Base-by-base conservation (phyloP, 129 eudicot species). In the Flaveria bidentis region DNA sequence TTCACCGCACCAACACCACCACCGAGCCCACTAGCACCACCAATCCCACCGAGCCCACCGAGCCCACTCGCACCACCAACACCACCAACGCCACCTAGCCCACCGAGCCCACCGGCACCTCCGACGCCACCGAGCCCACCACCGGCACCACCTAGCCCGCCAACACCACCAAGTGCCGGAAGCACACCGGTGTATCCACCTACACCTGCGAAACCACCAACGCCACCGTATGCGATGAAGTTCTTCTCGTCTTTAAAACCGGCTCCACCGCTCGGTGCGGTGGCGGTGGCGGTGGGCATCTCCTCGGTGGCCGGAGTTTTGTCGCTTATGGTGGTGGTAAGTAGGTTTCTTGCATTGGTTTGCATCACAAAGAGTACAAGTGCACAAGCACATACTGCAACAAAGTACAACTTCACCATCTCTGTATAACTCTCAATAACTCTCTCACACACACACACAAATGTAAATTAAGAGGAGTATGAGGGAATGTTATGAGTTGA, bases 201-300 rank as follows among this genome's bases (percentile, higher is more conserved):
- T 8, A 85, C 83, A 66, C 88, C 88, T 9, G 86, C 79, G 70
- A 82, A 78, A 7, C 88, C 88, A 5, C 88, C 88, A 1, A 82
- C 20, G 50, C 88, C 88, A 57, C 88, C 88, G 30, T 69, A 85
- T 9, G 88, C 72, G 16, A 85, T 64, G 73, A 82, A 78, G 75
- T 78, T 82, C 76, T 82, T 85, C 88, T 85, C 78, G 44, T 85
- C 86, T 42, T 82, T 26, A 22, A 85, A 79, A 17, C 81, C 83
- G 16, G 52, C 73, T 67, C 63, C 84, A 2, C 60, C 76, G 5
- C 9, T 67, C 5, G 85, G 83, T 44, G 81, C 71, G 18, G 85
- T 23, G 68, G 85, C 65, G 2, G 85, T 23, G 68, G 85, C 65
- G 2, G 74, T 14, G 9, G 69, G 53, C 67, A 75, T 69, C 36